Evolutionary conservation across 495 filamentous ascomycete species (phyloP), one percentile per base, ranked within the genome.

Genomic region (Penicillium soppii): DNA sequence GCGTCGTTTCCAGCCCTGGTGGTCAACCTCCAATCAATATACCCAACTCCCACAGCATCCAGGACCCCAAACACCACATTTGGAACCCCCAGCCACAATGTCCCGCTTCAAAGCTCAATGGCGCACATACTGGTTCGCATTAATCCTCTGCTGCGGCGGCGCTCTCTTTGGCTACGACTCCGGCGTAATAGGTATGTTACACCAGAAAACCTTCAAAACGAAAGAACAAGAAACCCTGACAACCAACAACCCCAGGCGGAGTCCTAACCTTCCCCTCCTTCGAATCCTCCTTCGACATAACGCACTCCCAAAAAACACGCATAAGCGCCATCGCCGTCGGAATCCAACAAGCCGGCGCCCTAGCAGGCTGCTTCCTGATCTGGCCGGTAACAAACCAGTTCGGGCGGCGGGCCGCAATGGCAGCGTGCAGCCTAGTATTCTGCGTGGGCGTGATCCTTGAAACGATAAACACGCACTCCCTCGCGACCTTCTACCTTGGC

Each of bases 61-160:
- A 35, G 44, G 7, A 12, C 30, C 8, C 17, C 43, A 8, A 25
- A 26, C 20, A 36, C 25, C 1, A 20, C n/a, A 5, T 59, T 58
- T 47, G 65, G 77, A 62, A 26, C 45, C 22, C 23, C 8, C 3
- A 10, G 29, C 8, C 29, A 32, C 10, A 32, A 32, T 32, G 4
- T 32, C 40, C 49, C 19, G 61, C 37, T 20, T 63, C 58, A 56
- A 71, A 56, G 58, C 59, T 32, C 56, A 53, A 42, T 61, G 75
- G 32, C 70, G 79, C 40, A 76, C 77, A 10, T 83, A 81, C 58
- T 82, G 73, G 72, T 68, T 83, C 7, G 76, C 77, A 12, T 61
- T 65, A 4, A 71, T 82, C 3, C 62, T 74, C 4, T 75, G 72
- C 42, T 74, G 68, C 54, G 72, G 72, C n/a, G 70, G 70, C 8